These are phyloP conservation scores for Warburgia ugandensis DNA, from an alignment of 164 flowering plant genomes.

Conservation along the genomic window DNA sequence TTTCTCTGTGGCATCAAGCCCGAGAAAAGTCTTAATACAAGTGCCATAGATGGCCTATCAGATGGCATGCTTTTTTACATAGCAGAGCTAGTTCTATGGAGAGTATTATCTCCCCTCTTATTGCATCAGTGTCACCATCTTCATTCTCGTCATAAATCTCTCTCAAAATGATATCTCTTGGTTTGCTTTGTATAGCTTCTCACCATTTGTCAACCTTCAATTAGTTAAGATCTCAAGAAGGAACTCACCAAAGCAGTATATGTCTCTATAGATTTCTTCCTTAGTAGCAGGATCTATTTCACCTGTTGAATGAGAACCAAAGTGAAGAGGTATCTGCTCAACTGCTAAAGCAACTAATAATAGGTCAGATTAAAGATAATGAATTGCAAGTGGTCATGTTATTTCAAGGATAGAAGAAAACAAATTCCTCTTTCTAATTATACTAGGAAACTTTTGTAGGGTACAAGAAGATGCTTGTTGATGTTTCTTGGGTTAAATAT, in stretches of 20 bases:
- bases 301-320: conserved; percentile 24
- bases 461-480: too few relatives aligned
- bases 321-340: background rate
- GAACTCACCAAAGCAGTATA: conserved; percentile 69
- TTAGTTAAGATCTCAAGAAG: conserved; percentile 62
- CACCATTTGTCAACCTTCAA: conserved; percentile 46
- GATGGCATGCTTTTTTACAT: conserved; percentile 48
- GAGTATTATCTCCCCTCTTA: conserved; percentile 42
- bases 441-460: too few relatives aligned
- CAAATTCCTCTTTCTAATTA: too few relatives aligned
- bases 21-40: conserved; percentile 49
- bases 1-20: conserved; percentile 25
- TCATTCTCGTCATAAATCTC: conserved; percentile 50
- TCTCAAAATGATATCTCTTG: conserved; percentile 42
- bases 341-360: background rate
- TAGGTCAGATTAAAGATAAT: too few relatives aligned
- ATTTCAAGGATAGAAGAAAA: too few relatives aligned
- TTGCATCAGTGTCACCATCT: conserved; percentile 18
- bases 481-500: too few relatives aligned
- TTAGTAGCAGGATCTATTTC: conserved; percentile 25
- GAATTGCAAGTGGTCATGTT: too few relatives aligned
- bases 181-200: conserved; percentile 24
- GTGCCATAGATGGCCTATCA: conserved; percentile 72
- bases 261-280: conserved; percentile 54
- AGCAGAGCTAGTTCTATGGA: conserved; percentile 59